A percentile compares a stretch with the other conserved stretches of the same genome.
Evolutionary conservation across 768 basidiomycete species (phyloP).

Genomic region (Pleurotus salmoneostramineus): DNA sequence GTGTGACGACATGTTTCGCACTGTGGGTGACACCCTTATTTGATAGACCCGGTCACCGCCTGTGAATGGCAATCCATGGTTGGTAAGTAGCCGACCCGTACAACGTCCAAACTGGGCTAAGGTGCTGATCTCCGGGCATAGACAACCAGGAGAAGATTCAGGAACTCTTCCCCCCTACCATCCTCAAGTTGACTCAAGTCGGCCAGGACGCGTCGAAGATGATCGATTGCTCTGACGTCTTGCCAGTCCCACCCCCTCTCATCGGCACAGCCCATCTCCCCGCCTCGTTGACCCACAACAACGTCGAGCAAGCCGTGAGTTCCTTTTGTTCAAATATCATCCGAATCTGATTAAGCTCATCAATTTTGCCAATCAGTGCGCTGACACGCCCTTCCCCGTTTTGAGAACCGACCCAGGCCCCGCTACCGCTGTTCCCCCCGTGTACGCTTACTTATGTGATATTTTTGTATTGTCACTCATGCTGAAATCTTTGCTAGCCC

Average conservation of each 20-base stretch:
- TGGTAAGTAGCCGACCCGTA: constrained; percentile 16
- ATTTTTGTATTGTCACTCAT: neutral
- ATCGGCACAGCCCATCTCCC: constrained; percentile 25
- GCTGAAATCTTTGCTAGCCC: neutral
- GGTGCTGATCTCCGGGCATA: neutral
- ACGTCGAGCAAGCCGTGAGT: constrained; percentile 26
- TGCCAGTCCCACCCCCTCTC: constrained; percentile 27
- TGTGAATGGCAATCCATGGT: constrained; percentile 45
- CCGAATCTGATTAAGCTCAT: constrained; percentile 12
- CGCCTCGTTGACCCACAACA: constrained; percentile 20
- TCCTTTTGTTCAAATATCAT: constrained; percentile 10
- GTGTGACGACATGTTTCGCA: neutral
- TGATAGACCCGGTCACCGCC: constrained; percentile 36
- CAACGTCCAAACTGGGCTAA: neutral
- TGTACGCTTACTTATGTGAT: neutral
- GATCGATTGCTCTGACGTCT: constrained; percentile 42
- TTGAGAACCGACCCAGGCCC: constrained; percentile 24
- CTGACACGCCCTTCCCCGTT: constrained; percentile 28
- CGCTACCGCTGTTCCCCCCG: neutral
- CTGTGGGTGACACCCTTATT: neutral
- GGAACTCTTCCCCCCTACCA: constrained; percentile 32
- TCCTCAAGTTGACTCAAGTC: constrained; percentile 38
- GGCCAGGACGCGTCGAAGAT: constrained; percentile 32
- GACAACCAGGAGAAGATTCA: constrained; percentile 29
- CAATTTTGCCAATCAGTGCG: constrained; percentile 20